phyloP scores from a whole-genome alignment of 208 protist species.

The Leishmania tropica region DNA sequence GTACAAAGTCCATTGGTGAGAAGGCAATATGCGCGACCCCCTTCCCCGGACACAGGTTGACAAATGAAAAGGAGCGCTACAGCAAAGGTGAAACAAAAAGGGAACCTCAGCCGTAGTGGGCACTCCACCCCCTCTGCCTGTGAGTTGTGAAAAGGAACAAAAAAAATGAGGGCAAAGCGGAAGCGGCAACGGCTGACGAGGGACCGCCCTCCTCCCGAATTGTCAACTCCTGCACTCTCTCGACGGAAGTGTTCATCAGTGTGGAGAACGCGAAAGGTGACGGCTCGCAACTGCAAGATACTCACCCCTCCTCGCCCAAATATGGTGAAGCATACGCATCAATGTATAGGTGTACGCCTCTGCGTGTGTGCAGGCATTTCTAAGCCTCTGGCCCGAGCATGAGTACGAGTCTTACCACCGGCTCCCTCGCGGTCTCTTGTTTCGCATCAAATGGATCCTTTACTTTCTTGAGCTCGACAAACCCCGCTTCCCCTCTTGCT shows the following conservation, averaged over 20 bases:
- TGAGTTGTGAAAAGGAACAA: not conserved
- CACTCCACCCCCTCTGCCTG: too few relatives aligned
- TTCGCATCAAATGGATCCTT: not conserved
- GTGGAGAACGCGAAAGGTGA: not conserved
- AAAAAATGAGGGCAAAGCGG: not conserved
- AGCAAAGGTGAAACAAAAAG: not conserved
- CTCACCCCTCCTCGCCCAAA: too few relatives aligned
- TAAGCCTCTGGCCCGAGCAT: not conserved
- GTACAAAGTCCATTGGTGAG: not conserved
- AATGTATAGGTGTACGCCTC: not conserved
- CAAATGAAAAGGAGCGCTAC: not conserved
- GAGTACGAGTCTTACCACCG: not conserved
- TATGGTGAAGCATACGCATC: not conserved
- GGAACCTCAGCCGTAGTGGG: not conserved
- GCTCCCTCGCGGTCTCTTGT: not conserved
- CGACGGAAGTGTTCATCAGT: not conserved
- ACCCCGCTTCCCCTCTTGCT: not conserved
- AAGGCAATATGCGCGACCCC: not conserved
- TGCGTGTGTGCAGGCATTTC: not conserved
- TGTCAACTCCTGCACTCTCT: not conserved
- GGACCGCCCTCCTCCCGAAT: not conserved
- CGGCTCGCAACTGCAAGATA: not conserved
- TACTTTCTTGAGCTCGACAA: not conserved
- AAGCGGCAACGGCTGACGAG: not conserved
- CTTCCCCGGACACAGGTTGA: not conserved